Percentiles rank a stretch among this genome's conserved stretches.
These are phyloP conservation scores for Solanum medicagineum DNA, from an alignment of 257 asterid species.

Conservation along the genomic window DNA sequence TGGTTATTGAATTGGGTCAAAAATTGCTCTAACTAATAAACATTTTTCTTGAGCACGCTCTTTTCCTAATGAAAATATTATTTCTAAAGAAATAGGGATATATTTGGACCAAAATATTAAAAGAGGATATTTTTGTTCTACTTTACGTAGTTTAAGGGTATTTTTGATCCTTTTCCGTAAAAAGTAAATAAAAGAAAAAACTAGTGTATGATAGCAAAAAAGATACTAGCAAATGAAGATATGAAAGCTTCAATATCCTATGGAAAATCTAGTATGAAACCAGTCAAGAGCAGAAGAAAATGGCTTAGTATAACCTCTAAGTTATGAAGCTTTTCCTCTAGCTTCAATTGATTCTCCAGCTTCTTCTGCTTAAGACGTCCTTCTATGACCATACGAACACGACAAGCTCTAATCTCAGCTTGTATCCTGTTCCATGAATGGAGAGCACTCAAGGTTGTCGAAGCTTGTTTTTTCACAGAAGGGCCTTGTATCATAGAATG, in stretches of 20 bases:
- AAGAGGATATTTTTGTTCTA: not conserved
- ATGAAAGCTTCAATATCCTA: not conserved
- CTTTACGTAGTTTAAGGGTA: not conserved
- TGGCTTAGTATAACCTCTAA: conserved; percentile 38
- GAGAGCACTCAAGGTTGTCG: conserved; percentile 42
- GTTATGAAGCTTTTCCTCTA: conserved; percentile 80
- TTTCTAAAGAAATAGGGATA: not conserved
- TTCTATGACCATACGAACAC: conserved; percentile 64
- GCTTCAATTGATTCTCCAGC: conserved; percentile 68
- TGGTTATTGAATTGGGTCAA: no score
- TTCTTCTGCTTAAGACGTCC: conserved; percentile 72
- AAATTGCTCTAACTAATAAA: no score
- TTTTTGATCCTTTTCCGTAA: not conserved
- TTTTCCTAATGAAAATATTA: no score
- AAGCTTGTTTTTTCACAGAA: conserved; percentile 65
- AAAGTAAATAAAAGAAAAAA: not conserved
- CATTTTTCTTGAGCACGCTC: no score
- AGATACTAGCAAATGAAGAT: not conserved
- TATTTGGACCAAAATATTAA: not conserved
- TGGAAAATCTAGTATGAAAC: not conserved
- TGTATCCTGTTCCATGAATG: conserved; percentile 80
- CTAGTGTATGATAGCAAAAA: not conserved
- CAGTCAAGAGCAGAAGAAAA: not conserved
- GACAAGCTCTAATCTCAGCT: conserved; percentile 55
- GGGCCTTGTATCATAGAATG: conserved; percentile 37